These are phyloP conservation scores for Gloeopeniophorella convolvens DNA, from an alignment of 768 basidiomycete genomes.

Conservation along the genomic window DNA sequence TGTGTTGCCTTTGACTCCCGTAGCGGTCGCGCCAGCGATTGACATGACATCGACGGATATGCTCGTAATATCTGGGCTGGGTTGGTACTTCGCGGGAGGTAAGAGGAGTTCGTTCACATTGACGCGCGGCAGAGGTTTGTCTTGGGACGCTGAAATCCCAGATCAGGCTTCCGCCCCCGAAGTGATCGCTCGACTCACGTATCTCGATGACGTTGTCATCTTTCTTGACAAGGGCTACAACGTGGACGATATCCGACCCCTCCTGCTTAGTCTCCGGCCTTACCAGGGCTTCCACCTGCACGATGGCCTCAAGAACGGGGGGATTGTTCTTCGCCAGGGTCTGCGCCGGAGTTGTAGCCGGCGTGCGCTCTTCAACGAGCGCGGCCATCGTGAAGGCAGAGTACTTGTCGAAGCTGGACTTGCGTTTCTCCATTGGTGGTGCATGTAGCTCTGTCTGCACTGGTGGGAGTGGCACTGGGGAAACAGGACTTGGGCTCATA, in stretches of 20 bases:
- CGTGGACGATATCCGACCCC: background rate
- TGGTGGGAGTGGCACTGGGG: background rate
- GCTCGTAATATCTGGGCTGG: constrained; percentile 37
- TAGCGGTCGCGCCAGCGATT: constrained; percentile 46
- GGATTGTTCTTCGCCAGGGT: constrained; percentile 39
- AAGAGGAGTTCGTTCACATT: constrained; percentile 44
- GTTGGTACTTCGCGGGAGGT: constrained; percentile 22
- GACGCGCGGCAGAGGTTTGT: constrained; percentile 41
- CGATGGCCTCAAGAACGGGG: background rate
- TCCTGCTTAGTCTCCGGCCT: background rate
- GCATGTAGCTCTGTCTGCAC: constrained; percentile 11
- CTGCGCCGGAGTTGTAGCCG: constrained; percentile 44
- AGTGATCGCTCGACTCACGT: constrained; percentile 25
- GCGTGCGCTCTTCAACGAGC: constrained; percentile 62
- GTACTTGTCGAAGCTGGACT: constrained; percentile 63
- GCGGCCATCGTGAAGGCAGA: constrained; percentile 57
- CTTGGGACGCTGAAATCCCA: constrained; percentile 24
- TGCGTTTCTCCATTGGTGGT: constrained; percentile 47
- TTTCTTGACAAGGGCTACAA: background rate
- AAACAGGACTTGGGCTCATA: background rate
- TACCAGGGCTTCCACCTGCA: background rate
- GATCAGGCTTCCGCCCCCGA: background rate
- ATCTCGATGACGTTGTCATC: constrained; percentile 26
- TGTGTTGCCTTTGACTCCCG: constrained; percentile 37
- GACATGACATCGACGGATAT: constrained; percentile 72